Evolutionary conservation across 257 asterid genomes (phyloP), one percentile per base, ranked within the genome.

Genomic region (Ocimum tenuiflorum): DNA sequence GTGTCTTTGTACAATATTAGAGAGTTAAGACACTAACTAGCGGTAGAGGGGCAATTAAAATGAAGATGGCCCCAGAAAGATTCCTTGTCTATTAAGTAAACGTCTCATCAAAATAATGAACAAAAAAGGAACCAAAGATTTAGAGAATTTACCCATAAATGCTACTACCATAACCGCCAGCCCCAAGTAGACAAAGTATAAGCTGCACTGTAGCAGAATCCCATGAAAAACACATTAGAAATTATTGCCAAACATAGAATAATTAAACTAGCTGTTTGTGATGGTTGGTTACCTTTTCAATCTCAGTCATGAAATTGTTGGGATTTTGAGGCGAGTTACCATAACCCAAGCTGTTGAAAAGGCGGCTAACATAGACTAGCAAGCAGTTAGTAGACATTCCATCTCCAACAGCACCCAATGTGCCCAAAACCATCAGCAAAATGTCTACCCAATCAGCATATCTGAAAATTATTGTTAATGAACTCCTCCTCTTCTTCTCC

Each of bases 351-450:
- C 74, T 88, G 57, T 88, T 86, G 46, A 91, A 91, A 50, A 91
- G 95, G 46, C 79, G 87, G 65, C 80, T 81, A 63, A 86, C 86
- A 55, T 71, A 88, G 10, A 91, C 57, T 56, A 91, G 79, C 31
- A 91, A 71, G 74, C 96, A 88, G 45, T 91, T 91, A 13, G 95
- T 84, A 9, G 96, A 86, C 65, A 86, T 41, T 55, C 97, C 97
- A 78, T 91, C 97, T 52, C 97, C 97, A n/a, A 91, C 77, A 63
- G 96, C 96, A 60, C 97, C 97, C 54, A 91, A 15, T n/a, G 97
- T 86, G 12, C 97, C 96, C 75, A 91, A 73, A 27, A 72, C 35
- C 96, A 88, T 84, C 3, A 91, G 87, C 69, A 81, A 39, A 61
- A 88, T 68, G 75, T 91, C 97, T 27, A 70, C 42, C 81, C 84